Evolutionary conservation across 768 basidiomycete species (phyloP), one percentile per base, ranked within the genome.

Genomic region (Termitomyces sp.): DNA sequence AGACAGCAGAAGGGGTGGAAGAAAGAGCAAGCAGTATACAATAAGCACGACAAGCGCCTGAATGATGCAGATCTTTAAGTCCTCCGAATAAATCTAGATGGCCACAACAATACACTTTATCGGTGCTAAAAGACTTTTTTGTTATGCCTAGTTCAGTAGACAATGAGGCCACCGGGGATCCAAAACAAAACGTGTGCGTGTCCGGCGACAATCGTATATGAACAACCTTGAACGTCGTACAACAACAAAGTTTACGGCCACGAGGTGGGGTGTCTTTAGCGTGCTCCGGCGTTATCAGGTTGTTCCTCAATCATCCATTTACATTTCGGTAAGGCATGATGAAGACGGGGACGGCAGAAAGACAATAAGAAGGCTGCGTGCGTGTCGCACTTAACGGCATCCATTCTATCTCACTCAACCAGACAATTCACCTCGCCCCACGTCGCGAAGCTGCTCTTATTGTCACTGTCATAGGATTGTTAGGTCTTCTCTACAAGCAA

Each of bases 201-300:
- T 61, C 64, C 64, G 67, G 62, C 48, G 53, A 40, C 63, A 63
- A 58, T 61, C 64, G 68, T 69, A 64, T 68, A 65, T 62, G 57
- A 58, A 63, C 65, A 61, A 55, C 64, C 64, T 60, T 61, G 60
- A 58, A 64, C 63, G 65, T 57, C 49, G 55, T 49, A 54, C 64
- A 64, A 69, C 69, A 66, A 69, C 72, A 66, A 60, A 73, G 72
- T 74, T 75, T 69, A 64, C 58, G 58, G 61, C 69, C 75, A 76
- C 69, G 74, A 74, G 74, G 74, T 61, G 60, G 64, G 14, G 28
- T 14, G 60, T 38, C 52, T 61, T 59, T 58, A 60, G 65, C 61
- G 63, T 69, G 68, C 68, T 69, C 67, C 65, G 67, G 69, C 61
- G 59, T 66, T 68, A 66, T 65, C 64, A 63, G 58, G 46, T 57